These are phyloP conservation scores for Phylloboletellus chloephorus DNA, from an alignment of 1,284 basidiomycete species.

Conservation along the genomic window DNA sequence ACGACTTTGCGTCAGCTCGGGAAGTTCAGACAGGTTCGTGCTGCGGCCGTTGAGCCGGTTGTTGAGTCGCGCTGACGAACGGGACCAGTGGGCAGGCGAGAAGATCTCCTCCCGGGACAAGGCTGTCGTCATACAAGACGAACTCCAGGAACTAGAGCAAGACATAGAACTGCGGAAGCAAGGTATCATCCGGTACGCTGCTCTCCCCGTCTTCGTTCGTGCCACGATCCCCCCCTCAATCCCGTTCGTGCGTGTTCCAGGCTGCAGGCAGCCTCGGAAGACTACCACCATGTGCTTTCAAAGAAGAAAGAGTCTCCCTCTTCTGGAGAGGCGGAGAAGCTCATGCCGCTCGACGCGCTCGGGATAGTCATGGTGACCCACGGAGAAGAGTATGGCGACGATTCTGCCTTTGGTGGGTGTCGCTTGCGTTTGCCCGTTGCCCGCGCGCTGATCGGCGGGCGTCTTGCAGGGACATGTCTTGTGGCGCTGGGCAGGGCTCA, in stretches of 20 bases:
- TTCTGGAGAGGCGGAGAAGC: constrained; percentile 56
- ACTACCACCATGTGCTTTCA: constrained; percentile 55
- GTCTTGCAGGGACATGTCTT: constrained; percentile 54
- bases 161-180: constrained; percentile 64
- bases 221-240: background rate
- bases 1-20: constrained; percentile 42
- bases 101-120: constrained; percentile 70
- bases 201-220: background rate
- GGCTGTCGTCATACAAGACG: constrained; percentile 52
- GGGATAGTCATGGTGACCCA: constrained; percentile 83
- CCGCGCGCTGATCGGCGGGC: background rate
- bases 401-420: constrained; percentile 62
- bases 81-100: constrained; percentile 64
- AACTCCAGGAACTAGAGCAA: constrained; percentile 62
- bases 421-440: background rate
- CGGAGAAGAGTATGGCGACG: constrained; percentile 73
- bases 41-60: constrained; percentile 1
- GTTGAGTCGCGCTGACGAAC: constrained; percentile 30
- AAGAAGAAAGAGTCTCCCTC: constrained; percentile 64
- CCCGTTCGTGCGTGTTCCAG: constrained; percentile 32
- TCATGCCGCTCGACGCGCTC: constrained; percentile 69
- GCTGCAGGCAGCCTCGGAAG: constrained; percentile 54
- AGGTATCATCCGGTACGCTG: constrained; percentile 56
- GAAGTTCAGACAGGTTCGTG: constrained; percentile 56
- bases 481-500: constrained; percentile 73